These are phyloP conservation scores for Penicillium sp. DNA, from an alignment of 2,329 filamentous ascomycete species.

Conservation along the genomic window DNA sequence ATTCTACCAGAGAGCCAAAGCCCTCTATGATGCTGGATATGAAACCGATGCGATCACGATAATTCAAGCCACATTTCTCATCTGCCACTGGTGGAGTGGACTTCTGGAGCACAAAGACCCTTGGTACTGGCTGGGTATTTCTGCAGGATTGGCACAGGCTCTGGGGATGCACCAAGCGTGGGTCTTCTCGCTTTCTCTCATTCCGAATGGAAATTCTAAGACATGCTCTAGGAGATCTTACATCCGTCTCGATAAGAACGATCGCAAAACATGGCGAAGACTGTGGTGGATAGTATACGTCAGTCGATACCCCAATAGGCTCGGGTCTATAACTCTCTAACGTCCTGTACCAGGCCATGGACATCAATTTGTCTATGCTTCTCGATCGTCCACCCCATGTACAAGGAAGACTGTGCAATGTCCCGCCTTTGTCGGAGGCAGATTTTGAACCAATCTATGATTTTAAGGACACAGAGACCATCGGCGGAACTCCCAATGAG, in stretches of 20 bases:
- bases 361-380: conserved; percentile 23
- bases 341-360: conserved; percentile 10
- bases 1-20: conserved; percentile 29
- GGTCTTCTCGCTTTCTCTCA: background rate
- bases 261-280: too few species aligned
- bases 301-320: background rate
- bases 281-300: too few species aligned
- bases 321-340: background rate
- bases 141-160: conserved; percentile 27
- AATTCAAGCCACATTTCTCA: conserved; percentile 23
- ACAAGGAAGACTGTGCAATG: conserved; percentile 1
- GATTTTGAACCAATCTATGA: too few species aligned
- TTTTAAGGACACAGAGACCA: too few species aligned
- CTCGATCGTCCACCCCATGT: conserved; percentile 27
- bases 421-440: too few species aligned
- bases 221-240: too few species aligned
- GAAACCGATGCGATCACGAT: conserved; percentile 26
- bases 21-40: conserved; percentile 30
- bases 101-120: conserved; percentile 30
- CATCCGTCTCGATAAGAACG: too few species aligned
- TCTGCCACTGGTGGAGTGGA: conserved; percentile 15
- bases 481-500: too few species aligned
- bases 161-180: conserved; percentile 30
- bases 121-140: conserved; percentile 30
- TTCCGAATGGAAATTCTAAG: background rate